These are phyloP conservation scores for Pleodorina starrii DNA, from an alignment of 139 green algal genomes.

Conservation along the genomic window DNA sequence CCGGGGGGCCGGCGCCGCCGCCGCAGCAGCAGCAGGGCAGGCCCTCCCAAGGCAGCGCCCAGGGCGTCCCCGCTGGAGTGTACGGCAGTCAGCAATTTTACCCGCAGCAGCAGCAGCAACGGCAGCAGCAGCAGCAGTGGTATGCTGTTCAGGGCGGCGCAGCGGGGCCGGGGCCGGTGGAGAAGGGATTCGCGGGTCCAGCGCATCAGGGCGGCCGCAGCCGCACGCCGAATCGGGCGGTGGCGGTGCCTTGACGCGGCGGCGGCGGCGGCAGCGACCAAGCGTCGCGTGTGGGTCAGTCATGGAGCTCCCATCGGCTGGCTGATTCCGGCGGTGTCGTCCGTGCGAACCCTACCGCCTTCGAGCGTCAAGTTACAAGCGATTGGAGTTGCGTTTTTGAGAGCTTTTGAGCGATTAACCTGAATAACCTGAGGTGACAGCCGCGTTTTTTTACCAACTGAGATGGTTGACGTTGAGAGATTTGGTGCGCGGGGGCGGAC, in stretches of 20 bases:
- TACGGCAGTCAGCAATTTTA: background rate
- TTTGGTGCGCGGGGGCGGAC: no score
- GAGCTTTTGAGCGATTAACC: no score
- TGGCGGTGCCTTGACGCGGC: background rate
- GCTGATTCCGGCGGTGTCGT: no score
- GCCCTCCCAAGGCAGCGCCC: background rate
- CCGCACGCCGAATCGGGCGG: background rate
- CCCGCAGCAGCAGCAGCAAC: slow-evolving; percentile 4
- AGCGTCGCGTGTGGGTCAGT: no score
- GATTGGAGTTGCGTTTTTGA: no score
- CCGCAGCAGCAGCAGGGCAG: background rate
- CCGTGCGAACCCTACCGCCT: no score
- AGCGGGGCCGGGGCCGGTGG: background rate
- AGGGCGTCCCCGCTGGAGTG: background rate
- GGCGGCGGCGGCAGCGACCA: no score
- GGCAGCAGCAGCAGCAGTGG: slow-evolving; percentile 30
- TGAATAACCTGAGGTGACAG: no score
- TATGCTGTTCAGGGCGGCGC: background rate
- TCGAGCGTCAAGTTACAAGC: no score
- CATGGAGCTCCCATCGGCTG: no score
- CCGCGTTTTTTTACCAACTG: no score
- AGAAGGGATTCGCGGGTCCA: background rate
- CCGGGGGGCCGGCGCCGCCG: background rate
- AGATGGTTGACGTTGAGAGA: no score
- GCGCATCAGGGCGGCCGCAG: background rate